Conservation (phyloP, 108 stramenopile species). For the Cyclotella cryptica region DNA sequence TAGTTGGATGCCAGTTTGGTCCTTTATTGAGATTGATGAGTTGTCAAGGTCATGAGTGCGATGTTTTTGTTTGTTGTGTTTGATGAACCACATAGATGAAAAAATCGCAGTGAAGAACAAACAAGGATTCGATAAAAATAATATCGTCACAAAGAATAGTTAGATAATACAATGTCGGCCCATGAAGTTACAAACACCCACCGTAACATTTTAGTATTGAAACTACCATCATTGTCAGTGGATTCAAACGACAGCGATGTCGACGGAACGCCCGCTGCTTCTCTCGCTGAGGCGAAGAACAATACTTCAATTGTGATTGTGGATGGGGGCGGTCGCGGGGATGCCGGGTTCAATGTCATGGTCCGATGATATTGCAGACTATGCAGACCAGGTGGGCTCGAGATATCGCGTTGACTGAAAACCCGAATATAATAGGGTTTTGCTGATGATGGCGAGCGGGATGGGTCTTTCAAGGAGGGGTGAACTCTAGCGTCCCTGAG, state of each 20-base stretch:
- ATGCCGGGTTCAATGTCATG: background rate
- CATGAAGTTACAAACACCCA: conserved; percentile 17
- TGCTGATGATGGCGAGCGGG: no score
- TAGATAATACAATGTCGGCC: background rate
- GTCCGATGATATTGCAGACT: background rate
- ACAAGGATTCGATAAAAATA: no score
- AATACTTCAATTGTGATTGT: conserved; percentile 58
- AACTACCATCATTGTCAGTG: conserved; percentile 21
- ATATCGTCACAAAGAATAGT: no score
- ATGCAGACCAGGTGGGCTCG: no score
- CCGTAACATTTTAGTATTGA: conserved; percentile 59
- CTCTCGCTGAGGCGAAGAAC: conserved; percentile 89
- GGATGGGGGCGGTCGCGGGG: background rate
- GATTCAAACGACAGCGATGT: conserved; percentile 44
- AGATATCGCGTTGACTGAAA: no score
- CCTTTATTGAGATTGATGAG: conserved; percentile 31
- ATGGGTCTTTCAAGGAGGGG: no score
- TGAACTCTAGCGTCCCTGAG: no score
- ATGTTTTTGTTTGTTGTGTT: background rate
- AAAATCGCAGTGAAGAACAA: background rate
- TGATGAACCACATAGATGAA: background rate
- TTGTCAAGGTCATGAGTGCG: background rate
- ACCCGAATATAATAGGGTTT: no score
- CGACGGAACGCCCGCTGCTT: conserved; percentile 72
- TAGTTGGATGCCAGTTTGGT: conserved; percentile 61